Percentiles rank a stretch among this genome's conserved stretches.
Conservation (phyloP, 768 basidiomycete genomes). For the Mycena indigotica region DNA sequence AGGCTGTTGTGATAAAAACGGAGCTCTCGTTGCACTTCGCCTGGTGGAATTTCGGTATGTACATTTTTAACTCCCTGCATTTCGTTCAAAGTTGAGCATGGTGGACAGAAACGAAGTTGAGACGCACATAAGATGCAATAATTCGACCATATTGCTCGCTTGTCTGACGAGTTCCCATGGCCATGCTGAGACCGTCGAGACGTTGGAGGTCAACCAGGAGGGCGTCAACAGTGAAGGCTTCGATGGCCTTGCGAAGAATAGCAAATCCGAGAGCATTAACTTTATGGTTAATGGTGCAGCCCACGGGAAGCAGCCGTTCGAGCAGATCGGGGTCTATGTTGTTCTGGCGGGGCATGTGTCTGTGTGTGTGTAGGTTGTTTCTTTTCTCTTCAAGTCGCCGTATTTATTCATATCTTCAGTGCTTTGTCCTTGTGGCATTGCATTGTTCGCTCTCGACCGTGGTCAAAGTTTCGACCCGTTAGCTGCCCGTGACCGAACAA, state of each 20-base stretch:
- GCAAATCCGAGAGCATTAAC: neutral
- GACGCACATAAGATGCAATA: neutral
- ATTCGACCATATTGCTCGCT: neutral
- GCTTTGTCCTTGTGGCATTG: too few species aligned
- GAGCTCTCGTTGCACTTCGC: neutral
- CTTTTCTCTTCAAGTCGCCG: too few species aligned
- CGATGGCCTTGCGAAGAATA: neutral
- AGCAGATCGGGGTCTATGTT: neutral
- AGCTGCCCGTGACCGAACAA: too few species aligned
- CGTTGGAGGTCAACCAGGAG: neutral
- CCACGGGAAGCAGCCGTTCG: neutral
- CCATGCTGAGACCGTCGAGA: neutral
- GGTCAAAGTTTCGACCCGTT: too few species aligned
- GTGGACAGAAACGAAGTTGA: too few species aligned
- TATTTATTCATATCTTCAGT: too few species aligned
- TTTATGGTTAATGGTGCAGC: neutral
- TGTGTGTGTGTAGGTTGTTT: too few species aligned
- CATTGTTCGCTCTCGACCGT: too few species aligned
- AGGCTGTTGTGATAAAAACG: neutral
- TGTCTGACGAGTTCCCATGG: neutral
- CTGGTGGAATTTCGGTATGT: neutral
- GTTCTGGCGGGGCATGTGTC: neutral
- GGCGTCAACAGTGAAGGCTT: neutral
- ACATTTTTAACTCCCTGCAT: neutral
- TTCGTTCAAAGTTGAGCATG: neutral